Evolutionary conservation across 2,329 filamentous ascomycete genomes (phyloP).

Genomic region (Penicillium hordei): DNA sequence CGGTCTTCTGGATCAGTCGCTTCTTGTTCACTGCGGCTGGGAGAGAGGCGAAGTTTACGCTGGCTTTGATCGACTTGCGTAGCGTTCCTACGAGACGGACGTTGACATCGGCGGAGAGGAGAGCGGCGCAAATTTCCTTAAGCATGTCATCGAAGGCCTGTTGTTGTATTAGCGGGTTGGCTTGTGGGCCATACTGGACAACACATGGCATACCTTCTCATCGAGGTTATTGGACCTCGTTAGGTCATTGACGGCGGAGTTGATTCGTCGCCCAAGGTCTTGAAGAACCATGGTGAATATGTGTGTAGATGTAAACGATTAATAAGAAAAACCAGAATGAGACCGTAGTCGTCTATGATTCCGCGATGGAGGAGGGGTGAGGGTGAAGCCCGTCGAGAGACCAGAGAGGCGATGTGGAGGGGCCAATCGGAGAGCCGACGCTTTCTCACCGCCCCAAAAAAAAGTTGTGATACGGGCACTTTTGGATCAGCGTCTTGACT

Average conservation of each 20-base stretch:
- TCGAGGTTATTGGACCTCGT: constrained; percentile 90
- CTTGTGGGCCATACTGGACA: constrained; percentile 3
- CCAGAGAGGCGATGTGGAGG: constrained; percentile 31
- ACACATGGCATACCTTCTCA: constrained; percentile 68
- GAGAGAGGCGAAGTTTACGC: constrained; percentile 93
- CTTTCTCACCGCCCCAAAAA: constrained; percentile 36
- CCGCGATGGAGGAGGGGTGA: constrained; percentile 22
- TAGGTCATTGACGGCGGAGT: constrained; percentile 89
- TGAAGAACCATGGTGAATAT: constrained; percentile 81
- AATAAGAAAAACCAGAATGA: neutral
- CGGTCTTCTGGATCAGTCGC: constrained; percentile 93
- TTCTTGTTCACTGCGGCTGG: constrained; percentile 96
- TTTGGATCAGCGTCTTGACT: constrained; percentile 6
- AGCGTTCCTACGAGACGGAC: constrained; percentile 87
- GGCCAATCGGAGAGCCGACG: constrained; percentile 35
- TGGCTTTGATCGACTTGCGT: constrained; percentile 84
- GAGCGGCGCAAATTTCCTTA: constrained; percentile 94
- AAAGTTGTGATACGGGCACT: constrained; percentile 22
- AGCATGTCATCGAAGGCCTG: constrained; percentile 97
- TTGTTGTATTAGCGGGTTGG: constrained; percentile 11
- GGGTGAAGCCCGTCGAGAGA: constrained; percentile 20
- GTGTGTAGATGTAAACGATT: constrained; percentile 9
- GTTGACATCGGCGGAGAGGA: constrained; percentile 96
- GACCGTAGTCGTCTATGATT: constrained; percentile 2
- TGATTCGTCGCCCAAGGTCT: constrained; percentile 97